Evolutionary conservation across 768 basidiomycete genomes (phyloP).

Genomic region (Boletus subparvulus): DNA sequence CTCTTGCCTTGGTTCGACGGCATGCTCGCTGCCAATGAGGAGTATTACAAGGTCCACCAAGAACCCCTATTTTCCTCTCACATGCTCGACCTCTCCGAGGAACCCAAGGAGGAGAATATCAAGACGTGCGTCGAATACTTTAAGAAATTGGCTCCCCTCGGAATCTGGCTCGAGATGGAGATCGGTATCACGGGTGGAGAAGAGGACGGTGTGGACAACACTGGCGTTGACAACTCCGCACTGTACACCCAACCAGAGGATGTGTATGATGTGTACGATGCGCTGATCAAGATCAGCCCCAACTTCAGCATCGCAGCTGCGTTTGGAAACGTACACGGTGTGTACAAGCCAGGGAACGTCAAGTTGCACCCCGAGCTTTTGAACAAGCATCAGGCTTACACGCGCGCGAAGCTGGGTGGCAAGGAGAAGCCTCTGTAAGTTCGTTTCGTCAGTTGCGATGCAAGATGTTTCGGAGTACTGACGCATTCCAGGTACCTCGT

Average conservation of each 20-base stretch:
- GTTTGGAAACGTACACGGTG: conserved; percentile 98
- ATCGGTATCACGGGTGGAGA: conserved; percentile 99
- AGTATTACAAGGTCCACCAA: conserved; percentile 84
- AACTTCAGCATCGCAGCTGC: conserved; percentile 98
- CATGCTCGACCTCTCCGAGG: conserved; percentile 98
- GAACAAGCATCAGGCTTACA: conserved; percentile 83
- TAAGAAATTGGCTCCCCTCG: conserved; percentile 87
- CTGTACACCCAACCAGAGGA: conserved; percentile 99
- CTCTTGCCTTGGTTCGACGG: conserved; percentile 99
- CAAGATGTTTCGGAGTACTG: background rate
- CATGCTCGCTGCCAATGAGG: conserved; percentile 96
- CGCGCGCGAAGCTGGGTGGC: conserved; percentile 64
- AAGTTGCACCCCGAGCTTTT: conserved; percentile 88
- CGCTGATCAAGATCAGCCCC: conserved; percentile 80
- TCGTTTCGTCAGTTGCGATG: background rate
- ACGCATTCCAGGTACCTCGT: conserved; percentile 75
- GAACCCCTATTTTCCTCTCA: conserved; percentile 93
- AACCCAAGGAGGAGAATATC: conserved; percentile 92
- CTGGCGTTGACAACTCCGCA: conserved; percentile 86
- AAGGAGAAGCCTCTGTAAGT: conserved; percentile 79
- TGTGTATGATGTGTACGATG: conserved; percentile 85
- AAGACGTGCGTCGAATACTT: conserved; percentile 92
- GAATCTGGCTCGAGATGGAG: conserved; percentile 99
- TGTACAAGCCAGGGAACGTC: conserved; percentile 99
- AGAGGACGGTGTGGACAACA: conserved; percentile 99